phyloP scores from a whole-genome alignment of 768 basidiomycete genomes.

The Amyloporia xantha region DNA sequence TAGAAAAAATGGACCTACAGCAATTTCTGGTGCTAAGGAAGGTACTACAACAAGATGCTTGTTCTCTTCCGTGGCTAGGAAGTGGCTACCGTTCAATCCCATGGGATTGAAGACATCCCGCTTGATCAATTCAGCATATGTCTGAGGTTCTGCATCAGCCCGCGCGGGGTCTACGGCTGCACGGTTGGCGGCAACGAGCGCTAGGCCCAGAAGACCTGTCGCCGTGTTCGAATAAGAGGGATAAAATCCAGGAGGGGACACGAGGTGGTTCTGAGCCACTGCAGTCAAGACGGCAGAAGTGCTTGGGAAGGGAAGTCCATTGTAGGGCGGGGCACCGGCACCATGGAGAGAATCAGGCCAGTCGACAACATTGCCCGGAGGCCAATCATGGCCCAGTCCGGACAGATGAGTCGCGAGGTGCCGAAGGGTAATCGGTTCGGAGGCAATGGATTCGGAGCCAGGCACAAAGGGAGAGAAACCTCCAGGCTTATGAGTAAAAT shows the following conservation, averaged over 20 bases:
- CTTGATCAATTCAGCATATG: conserved; percentile 38
- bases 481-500: conserved; percentile 25
- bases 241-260: conserved; percentile 37
- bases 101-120: conserved; percentile 44
- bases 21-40: conserved; percentile 27
- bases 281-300: conserved; percentile 29
- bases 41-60: conserved; percentile 35
- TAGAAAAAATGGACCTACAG: conserved; percentile 17
- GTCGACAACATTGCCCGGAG: conserved; percentile 25
- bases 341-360: conserved; percentile 36
- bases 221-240: conserved; percentile 38
- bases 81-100: conserved; percentile 38
- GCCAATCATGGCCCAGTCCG: conserved; percentile 31
- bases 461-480: too few relatives aligned
- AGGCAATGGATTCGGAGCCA: too few relatives aligned
- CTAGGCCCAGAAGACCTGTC: conserved; percentile 28
- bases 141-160: not conserved
- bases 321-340: conserved; percentile 22
- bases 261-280: conserved; percentile 32
- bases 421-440: conserved; percentile 19
- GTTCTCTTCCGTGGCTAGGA: conserved; percentile 31
- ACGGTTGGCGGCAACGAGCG: conserved; percentile 28
- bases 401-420: conserved; percentile 27
- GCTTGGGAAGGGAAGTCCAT: conserved; percentile 27
- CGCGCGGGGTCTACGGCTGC: not conserved